Evolutionary conservation across 176 grass and related monocot species (phyloP).

Genomic region (Carex myosuroides): DNA sequence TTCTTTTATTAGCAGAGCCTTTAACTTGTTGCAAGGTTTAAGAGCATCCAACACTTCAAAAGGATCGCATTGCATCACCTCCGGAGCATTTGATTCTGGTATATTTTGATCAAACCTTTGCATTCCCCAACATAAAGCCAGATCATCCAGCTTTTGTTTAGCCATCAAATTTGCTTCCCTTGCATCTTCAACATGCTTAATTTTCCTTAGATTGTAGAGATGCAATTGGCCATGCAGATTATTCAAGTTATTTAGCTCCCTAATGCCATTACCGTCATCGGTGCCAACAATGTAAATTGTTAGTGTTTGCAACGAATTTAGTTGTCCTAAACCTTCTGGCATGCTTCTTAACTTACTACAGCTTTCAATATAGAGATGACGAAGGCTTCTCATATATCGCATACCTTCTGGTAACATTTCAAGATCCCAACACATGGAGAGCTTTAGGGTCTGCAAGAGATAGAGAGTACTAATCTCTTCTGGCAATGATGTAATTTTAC

Average conservation of each 20-base stretch:
- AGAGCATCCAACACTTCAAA: constrained; percentile 19
- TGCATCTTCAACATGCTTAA: background rate
- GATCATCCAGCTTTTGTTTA: constrained; percentile 9
- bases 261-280: background rate
- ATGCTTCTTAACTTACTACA: constrained; percentile 9
- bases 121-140: background rate
- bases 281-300: background rate
- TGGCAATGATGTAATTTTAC: background rate
- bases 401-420: constrained; percentile 27
- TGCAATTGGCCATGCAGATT: background rate
- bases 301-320: constrained; percentile 12
- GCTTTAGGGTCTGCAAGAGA: constrained; percentile 1
- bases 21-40: background rate
- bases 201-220: background rate
- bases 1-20: background rate
- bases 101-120: background rate
- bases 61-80: background rate
- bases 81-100: background rate
- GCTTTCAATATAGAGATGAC: constrained; percentile 21
- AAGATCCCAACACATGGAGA: background rate
- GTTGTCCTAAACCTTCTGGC: background rate
- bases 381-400: constrained; percentile 24
- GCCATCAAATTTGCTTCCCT: background rate
- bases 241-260: constrained; percentile 16
- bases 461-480: background rate